A percentile compares a stretch with the other conserved stretches of the same genome.
phyloP scores from a whole-genome alignment of 108 stramenopile species.

The Skeletonema menzelii region DNA sequence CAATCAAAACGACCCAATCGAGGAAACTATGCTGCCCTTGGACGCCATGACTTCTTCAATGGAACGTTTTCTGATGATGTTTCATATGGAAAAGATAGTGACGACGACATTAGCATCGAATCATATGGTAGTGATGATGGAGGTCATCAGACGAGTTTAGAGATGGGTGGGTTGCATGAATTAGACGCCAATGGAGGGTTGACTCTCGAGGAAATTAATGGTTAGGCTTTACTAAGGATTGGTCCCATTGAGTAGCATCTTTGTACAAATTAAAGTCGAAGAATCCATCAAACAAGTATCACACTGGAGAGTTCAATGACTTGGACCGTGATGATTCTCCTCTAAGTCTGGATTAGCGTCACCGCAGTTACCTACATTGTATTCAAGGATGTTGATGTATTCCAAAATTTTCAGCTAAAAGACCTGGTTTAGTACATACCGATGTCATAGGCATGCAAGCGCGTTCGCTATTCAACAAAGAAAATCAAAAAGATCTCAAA shows the following conservation, averaged over 20 bases:
- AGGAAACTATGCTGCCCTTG: slow-evolving; percentile 34
- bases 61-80: slow-evolving; percentile 48
- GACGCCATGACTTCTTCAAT: slow-evolving; percentile 37
- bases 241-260: background rate
- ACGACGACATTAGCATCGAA: slow-evolving; percentile 23
- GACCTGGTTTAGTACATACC: too few species aligned
- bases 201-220: slow-evolving; percentile 35
- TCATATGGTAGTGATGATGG: slow-evolving; percentile 9
- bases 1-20: background rate
- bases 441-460: too few species aligned
- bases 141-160: slow-evolving; percentile 6
- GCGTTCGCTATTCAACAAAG: too few species aligned
- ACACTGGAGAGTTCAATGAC: too few species aligned
- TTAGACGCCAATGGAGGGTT: slow-evolving; percentile 29
- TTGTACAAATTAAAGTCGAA: too few species aligned
- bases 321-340: too few species aligned
- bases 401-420: too few species aligned
- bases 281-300: too few species aligned
- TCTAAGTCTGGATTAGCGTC: too few species aligned
- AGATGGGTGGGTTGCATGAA: slow-evolving; percentile 29
- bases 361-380: too few species aligned
- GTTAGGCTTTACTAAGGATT: background rate
- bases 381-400: too few species aligned
- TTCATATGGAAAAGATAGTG: slow-evolving; percentile 25
- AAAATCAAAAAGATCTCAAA: too few species aligned